These are phyloP conservation scores for Artemisia annua DNA, from an alignment of 129 eudicot species.

Conservation along the genomic window DNA sequence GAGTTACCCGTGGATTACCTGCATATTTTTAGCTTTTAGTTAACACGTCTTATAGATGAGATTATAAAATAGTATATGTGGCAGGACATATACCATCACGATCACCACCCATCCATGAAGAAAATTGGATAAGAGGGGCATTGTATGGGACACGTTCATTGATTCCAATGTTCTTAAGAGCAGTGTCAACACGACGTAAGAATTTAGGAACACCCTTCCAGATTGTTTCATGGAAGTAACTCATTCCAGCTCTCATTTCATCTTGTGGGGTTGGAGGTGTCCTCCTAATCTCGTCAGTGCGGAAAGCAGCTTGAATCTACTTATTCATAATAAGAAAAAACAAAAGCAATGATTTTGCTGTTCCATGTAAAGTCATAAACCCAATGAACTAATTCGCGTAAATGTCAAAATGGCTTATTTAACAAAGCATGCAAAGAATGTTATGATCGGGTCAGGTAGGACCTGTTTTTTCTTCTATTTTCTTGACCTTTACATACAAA, in stretches of 20 bases:
- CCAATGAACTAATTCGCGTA: neutral
- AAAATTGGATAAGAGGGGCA: conserved; percentile 96
- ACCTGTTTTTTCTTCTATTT: no score
- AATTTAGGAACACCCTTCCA: conserved; percentile 99
- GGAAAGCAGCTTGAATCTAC: conserved; percentile 99
- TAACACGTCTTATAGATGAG: neutral
- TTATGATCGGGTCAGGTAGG: no score
- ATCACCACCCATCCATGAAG: conserved; percentile 99
- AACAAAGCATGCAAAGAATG: no score
- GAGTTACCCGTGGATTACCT: conserved; percentile 98
- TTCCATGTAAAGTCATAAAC: neutral
- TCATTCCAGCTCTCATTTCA: conserved; percentile 99
- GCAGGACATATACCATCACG: conserved; percentile 70
- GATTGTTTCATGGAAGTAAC: conserved; percentile 97
- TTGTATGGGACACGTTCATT: conserved; percentile 96
- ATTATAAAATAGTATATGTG: neutral
- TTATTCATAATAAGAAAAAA: neutral
- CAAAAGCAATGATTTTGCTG: neutral
- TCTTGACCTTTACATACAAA: no score
- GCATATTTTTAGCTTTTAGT: conserved; percentile 25
- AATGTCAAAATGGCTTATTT: no score
- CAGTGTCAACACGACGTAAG: conserved; percentile 96
- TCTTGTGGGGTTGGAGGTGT: conserved; percentile 97
- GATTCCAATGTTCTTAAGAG: conserved; percentile 94
- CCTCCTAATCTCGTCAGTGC: conserved; percentile 93